Percentiles rank a stretch among this genome's conserved stretches.
Evolutionary conservation across 2,329 filamentous ascomycete species (phyloP).

Genomic region (Talaromyces funiculosus): DNA sequence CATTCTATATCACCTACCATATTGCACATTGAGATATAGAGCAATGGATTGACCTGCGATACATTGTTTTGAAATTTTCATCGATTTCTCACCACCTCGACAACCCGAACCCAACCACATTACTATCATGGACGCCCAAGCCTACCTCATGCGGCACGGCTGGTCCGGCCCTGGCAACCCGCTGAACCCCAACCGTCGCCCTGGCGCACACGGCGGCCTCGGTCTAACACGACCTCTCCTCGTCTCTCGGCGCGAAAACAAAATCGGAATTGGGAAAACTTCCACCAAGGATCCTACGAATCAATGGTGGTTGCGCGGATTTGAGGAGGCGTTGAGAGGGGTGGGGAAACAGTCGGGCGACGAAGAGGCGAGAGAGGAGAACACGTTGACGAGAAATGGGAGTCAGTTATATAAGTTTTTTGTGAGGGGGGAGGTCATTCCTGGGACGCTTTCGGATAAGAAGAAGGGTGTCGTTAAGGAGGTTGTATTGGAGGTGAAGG

Average conservation of each 20-base stretch:
- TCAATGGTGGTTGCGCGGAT: constrained; percentile 96
- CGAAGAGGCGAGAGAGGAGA: constrained; percentile 14
- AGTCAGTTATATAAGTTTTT: constrained; percentile 73
- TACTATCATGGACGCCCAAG: constrained; percentile 70
- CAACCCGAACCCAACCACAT: neutral
- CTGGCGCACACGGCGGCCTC: constrained; percentile 54
- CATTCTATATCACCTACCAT: neutral
- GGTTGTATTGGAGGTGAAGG: neutral
- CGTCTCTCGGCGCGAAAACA: constrained; percentile 73
- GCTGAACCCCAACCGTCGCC: constrained; percentile 60
- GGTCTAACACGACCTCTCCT: constrained; percentile 80
- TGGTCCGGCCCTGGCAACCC: constrained; percentile 88
- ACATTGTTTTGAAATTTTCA: neutral
- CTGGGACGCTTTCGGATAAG: constrained; percentile 53
- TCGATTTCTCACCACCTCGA: neutral
- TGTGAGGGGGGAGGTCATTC: constrained; percentile 71
- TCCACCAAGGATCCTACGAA: constrained; percentile 59
- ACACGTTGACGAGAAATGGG: constrained; percentile 38
- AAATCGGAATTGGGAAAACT: constrained; percentile 76
- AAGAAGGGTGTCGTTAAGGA: neutral
- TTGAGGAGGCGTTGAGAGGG: constrained; percentile 81
- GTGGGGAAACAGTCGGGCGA: constrained; percentile 53
- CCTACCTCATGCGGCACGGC: constrained; percentile 76
- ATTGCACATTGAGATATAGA: neutral
- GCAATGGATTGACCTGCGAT: neutral